phyloP scores from a whole-genome alignment of 2,329 filamentous ascomycete species.

The Fusarium irregulare region DNA sequence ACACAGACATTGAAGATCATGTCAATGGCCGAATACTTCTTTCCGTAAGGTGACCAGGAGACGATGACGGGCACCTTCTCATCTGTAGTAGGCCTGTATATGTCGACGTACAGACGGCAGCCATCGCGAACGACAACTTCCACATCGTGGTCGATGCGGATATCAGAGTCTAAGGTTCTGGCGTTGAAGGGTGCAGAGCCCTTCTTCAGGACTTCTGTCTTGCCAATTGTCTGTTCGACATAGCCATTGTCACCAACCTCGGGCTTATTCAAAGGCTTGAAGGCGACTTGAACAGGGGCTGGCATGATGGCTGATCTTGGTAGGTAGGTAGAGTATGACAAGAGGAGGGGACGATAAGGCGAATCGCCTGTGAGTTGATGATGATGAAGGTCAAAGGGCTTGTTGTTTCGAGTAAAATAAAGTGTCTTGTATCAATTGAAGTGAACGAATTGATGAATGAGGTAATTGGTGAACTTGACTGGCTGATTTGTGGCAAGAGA shows the following conservation, averaged over 20 bases:
- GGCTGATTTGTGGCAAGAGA: not conserved
- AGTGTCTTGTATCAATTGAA: fast-evolving
- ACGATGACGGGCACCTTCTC: conserved; percentile 33
- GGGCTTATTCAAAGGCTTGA: conserved; percentile 38
- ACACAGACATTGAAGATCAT: conserved; percentile 38
- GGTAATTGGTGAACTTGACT: not conserved
- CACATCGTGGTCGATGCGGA: conserved; percentile 40
- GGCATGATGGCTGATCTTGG: conserved; percentile 17
- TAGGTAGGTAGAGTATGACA: not conserved
- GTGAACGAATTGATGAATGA: not conserved
- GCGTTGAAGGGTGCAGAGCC: conserved; percentile 37
- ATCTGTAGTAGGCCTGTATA: not conserved
- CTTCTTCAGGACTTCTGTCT: conserved; percentile 36
- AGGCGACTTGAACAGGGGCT: conserved; percentile 39
- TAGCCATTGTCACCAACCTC: conserved; percentile 38
- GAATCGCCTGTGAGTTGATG: not conserved
- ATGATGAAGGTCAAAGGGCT: too few species aligned
- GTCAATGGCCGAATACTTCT: conserved; percentile 36
- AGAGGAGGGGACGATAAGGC: too few species aligned
- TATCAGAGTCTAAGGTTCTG: conserved; percentile 35
- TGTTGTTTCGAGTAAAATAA: not conserved
- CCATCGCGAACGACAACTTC: conserved; percentile 39
- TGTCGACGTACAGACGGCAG: conserved; percentile 35
- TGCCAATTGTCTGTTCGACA: conserved; percentile 29
- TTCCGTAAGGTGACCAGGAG: conserved; percentile 39